Conservation (phyloP, 2,329 filamentous ascomycete species). For the Diaporthe vexans region DNA sequence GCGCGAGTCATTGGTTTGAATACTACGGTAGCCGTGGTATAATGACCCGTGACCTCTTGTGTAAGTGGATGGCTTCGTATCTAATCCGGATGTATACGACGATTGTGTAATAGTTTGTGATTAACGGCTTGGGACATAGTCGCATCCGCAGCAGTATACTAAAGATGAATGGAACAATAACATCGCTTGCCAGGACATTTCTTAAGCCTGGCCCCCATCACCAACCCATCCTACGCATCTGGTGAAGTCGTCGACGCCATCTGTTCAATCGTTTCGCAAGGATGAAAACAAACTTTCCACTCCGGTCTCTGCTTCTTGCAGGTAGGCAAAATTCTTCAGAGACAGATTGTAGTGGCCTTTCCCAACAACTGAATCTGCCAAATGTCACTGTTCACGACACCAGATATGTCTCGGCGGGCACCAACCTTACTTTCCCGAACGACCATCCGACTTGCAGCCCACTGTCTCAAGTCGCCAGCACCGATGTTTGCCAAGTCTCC, state of each 20-base stretch:
- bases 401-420: conserved; percentile 54
- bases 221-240: background rate
- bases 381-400: conserved; percentile 54
- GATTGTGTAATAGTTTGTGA: background rate
- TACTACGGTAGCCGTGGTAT: background rate
- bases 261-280: background rate
- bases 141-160: background rate
- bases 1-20: conserved; percentile 2
- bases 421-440: conserved; percentile 55
- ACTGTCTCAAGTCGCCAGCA: conserved; percentile 43
- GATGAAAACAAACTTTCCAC: background rate
- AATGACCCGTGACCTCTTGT: background rate
- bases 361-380: conserved; percentile 41
- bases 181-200: background rate
- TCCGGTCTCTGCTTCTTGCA: background rate
- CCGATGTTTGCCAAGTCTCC: conserved; percentile 49
- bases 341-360: background rate
- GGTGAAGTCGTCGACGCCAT: background rate
- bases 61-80: no score
- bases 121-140: background rate
- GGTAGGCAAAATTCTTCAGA: conserved; percentile 9
- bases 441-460: conserved; percentile 53
- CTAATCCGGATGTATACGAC: no score
- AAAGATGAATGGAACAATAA: background rate
- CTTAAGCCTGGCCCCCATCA: background rate